These are phyloP conservation scores for Danielia reshetovae DNA, from an alignment of 805 yeast genomes.

Conservation along the genomic window DNA sequence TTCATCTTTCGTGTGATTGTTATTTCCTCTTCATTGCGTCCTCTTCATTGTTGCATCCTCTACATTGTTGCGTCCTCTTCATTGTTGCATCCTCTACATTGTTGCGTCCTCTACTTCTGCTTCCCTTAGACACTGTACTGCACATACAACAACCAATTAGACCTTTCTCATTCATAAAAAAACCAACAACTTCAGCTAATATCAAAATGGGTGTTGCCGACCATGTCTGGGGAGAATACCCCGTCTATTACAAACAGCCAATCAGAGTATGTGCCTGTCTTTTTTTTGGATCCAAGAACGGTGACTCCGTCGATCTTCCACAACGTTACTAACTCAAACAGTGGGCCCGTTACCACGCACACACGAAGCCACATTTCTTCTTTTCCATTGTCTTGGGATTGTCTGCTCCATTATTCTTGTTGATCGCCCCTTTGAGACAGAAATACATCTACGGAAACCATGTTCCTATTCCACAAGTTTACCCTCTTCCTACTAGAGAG, in stretches of 20 bases:
- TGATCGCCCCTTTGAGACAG: conserved; percentile 66
- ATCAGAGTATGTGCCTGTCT: conserved; percentile 47
- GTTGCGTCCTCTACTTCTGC: too few species aligned
- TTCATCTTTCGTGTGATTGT: too few species aligned
- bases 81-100: too few species aligned
- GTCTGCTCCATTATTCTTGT: conserved; percentile 62
- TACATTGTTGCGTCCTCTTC: too few species aligned
- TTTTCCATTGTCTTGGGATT: conserved; percentile 61
- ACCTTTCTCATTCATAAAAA: conserved; percentile 3
- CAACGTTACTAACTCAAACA: conserved; percentile 20
- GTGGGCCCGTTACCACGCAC: conserved; percentile 76
- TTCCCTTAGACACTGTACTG: too few species aligned
- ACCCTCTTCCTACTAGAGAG: conserved; percentile 53
- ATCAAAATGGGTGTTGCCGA: conserved; percentile 25
- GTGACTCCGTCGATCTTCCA: background rate
- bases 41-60: too few species aligned
- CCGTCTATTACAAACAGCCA: conserved; percentile 59
- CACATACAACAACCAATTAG: conserved; percentile 10
- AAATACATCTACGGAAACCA: conserved; percentile 63
- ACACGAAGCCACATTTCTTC: conserved; percentile 71
- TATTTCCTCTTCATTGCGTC: too few species aligned
- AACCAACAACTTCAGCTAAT: conserved; percentile 1
- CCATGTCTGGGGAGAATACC: conserved; percentile 47
- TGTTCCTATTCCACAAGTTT: conserved; percentile 58
- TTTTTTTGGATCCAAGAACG: background rate